phyloP scores from a whole-genome alignment of 1,139 yeast genomes.

The Candida tropicalis region DNA sequence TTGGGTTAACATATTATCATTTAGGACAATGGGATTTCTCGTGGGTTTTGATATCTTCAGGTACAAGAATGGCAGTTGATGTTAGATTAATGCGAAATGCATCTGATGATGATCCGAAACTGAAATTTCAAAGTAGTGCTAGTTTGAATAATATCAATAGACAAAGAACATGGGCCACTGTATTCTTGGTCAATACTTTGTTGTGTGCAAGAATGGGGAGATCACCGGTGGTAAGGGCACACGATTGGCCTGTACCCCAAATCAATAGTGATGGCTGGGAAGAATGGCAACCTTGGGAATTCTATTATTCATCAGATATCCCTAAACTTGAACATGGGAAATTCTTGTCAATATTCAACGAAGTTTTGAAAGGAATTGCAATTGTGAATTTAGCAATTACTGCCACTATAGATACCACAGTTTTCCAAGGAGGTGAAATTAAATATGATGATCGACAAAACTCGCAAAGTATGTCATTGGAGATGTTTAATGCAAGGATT shows the following conservation, averaged over 20 bases:
- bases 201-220: slow-evolving; percentile 28
- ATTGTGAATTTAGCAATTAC: slow-evolving; percentile 26
- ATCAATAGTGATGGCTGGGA: slow-evolving; percentile 28
- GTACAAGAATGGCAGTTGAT: slow-evolving; percentile 29
- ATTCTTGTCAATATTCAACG: slow-evolving; percentile 23
- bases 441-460: slow-evolving; percentile 17
- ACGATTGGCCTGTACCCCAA: slow-evolving; percentile 28
- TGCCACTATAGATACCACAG: slow-evolving; percentile 22
- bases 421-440: slow-evolving; percentile 13
- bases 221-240: slow-evolving; percentile 25
- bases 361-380: slow-evolving; percentile 19
- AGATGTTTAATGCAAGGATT: slow-evolving; percentile 19
- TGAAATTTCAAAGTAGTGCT: slow-evolving; percentile 10
- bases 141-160: slow-evolving; percentile 22
- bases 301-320: slow-evolving; percentile 16
- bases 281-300: slow-evolving; percentile 28
- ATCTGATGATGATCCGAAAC: slow-evolving; percentile 15
- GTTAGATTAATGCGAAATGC: slow-evolving; percentile 25
- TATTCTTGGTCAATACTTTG: slow-evolving; percentile 24
- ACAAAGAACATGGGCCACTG: slow-evolving; percentile 29
- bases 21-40: slow-evolving; percentile 30
- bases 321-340: slow-evolving; percentile 23
- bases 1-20: slow-evolving; percentile 25
- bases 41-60: slow-evolving; percentile 27
- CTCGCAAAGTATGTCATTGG: slow-evolving; percentile 19